These are phyloP conservation scores for Venturia aucupariae DNA, from an alignment of 2,329 filamentous ascomycete genomes.

Conservation along the genomic window DNA sequence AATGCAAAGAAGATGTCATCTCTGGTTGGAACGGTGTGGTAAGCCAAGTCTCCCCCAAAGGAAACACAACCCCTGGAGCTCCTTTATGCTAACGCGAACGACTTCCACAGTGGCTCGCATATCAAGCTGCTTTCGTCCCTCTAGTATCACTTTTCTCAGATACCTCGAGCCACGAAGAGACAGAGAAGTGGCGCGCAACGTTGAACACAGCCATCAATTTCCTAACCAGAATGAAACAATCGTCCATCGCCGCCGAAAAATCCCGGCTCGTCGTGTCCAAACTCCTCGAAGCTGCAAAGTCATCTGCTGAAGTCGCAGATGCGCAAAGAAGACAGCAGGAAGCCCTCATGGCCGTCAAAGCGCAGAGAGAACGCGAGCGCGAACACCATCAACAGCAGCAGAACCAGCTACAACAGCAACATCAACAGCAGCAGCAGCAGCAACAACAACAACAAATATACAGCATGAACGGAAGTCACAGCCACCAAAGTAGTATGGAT, in stretches of 20 bases:
- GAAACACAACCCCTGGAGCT: no score
- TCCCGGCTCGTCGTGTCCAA: constrained; percentile 33
- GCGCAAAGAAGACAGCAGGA: constrained; percentile 13
- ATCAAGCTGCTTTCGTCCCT: constrained; percentile 71
- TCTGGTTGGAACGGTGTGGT: constrained; percentile 67
- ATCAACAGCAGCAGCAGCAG: constrained; percentile 11
- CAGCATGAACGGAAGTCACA: neutral
- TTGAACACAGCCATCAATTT: constrained; percentile 34
- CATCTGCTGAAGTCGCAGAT: constrained; percentile 8
- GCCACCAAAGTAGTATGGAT: neutral
- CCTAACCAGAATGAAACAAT: constrained; percentile 34
- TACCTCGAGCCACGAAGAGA: constrained; percentile 32
- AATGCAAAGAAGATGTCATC: constrained; percentile 65
- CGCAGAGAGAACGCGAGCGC: constrained; percentile 1
- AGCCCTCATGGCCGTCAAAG: constrained; percentile 12
- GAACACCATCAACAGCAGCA: constrained; percentile 6
- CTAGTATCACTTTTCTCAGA: constrained; percentile 68
- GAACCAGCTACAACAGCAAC: constrained; percentile 10
- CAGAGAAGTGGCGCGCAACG: constrained; percentile 32
- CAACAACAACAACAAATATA: constrained; percentile 1
- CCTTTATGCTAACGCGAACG: neutral
- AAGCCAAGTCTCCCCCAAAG: neutral
- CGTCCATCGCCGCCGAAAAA: constrained; percentile 36
- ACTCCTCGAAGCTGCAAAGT: constrained; percentile 33
- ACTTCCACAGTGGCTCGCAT: constrained; percentile 54